Percentiles rank a stretch among this genome's conserved stretches.
Evolutionary conservation across 768 basidiomycete species (phyloP).

Genomic region (Chlorophyllum brunneum): DNA sequence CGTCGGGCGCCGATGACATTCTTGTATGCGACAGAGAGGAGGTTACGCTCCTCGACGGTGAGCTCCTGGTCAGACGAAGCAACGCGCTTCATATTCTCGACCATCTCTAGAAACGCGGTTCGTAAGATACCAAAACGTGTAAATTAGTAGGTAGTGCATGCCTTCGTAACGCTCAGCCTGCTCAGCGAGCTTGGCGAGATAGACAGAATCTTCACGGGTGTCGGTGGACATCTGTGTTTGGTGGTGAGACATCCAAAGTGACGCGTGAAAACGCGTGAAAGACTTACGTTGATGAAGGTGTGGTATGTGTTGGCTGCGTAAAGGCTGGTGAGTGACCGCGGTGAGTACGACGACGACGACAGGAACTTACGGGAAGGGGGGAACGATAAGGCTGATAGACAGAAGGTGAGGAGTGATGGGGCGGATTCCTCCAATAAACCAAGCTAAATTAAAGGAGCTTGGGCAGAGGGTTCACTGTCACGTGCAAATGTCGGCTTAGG

Average conservation of each 20-base stretch:
- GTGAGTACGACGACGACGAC: conserved; percentile 27
- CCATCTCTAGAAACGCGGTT: conserved; percentile 68
- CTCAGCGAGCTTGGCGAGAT: conserved; percentile 99
- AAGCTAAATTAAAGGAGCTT: conserved; percentile 63
- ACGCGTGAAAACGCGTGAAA: conserved; percentile 39
- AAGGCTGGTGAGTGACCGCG: conserved; percentile 16
- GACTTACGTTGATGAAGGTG: conserved; percentile 42
- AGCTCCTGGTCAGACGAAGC: conserved; percentile 97
- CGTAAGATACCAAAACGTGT: conserved; percentile 13
- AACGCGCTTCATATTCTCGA: conserved; percentile 99
- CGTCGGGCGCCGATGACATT: conserved; percentile 98
- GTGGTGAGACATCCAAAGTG: conserved; percentile 22
- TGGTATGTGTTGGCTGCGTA: conserved; percentile 11
- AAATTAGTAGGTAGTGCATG: conserved; percentile 26
- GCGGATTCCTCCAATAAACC: conserved; percentile 44
- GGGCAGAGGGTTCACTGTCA: conserved; percentile 65
- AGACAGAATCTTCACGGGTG: conserved; percentile 94
- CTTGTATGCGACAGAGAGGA: conserved; percentile 98
- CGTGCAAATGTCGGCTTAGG: conserved; percentile 33
- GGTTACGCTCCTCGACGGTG: conserved; percentile 97
- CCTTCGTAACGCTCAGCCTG: conserved; percentile 99
- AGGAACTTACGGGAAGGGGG: conserved; percentile 40
- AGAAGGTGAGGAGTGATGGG: conserved; percentile 43
- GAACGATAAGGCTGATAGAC: conserved; percentile 34
- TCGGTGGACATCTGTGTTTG: conserved; percentile 67